A percentile compares a stretch with the other conserved stretches of the same genome.
Conservation (phyloP, 306 rosid genomes). For the Arachis stenosperma region DNA sequence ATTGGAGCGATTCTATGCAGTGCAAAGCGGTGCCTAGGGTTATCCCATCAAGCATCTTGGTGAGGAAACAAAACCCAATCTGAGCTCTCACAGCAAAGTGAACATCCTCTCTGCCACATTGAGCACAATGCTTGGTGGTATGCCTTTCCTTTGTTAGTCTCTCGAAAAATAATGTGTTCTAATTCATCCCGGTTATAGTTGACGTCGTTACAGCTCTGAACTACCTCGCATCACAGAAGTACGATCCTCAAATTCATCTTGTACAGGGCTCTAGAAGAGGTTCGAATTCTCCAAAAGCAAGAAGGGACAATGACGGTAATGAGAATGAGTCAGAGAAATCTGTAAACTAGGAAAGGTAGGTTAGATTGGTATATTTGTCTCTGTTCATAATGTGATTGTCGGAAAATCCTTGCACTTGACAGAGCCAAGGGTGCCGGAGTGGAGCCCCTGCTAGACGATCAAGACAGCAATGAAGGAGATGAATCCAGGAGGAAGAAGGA, state of each 20-base stretch:
- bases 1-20: conserved; percentile 5
- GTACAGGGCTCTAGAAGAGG: conserved; percentile 49
- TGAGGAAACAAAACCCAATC: conserved; percentile 9
- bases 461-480: no score
- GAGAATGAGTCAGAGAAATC: not conserved
- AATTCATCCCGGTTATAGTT: conserved; percentile 62
- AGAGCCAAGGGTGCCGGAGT: no score
- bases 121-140: conserved; percentile 13
- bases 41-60: conserved; percentile 8
- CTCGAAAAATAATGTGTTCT: conserved; percentile 33
- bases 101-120: conserved; percentile 1
- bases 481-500: no score
- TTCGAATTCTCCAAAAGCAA: conserved; percentile 38
- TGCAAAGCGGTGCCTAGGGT: conserved; percentile 17
- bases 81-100: conserved; percentile 13
- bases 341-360: no score
- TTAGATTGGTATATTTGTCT: no score
- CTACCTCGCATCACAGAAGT: conserved; percentile 73
- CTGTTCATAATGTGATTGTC: no score
- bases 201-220: conserved; percentile 79
- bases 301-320: conserved; percentile 27
- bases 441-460: no score
- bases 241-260: conserved; percentile 49
- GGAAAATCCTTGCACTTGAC: no score
- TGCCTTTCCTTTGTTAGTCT: conserved; percentile 14